Conservation (phyloP, 768 basidiomycete species). For the Podaxis sp. region DNA sequence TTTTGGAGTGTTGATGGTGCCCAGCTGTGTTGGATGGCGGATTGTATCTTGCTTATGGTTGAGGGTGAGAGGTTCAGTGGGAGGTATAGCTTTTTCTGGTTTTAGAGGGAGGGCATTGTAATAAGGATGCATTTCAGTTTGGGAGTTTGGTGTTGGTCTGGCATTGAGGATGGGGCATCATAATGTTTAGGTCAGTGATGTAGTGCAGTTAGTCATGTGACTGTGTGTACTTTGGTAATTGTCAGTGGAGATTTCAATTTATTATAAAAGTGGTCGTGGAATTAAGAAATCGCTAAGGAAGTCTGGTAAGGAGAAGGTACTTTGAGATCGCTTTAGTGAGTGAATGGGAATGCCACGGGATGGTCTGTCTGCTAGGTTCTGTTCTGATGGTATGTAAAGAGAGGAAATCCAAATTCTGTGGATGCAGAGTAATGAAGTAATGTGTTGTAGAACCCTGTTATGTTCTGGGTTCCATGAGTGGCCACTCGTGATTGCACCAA, state of each 20-base stretch:
- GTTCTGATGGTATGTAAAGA: conserved; percentile 10
- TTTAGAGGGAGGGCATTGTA: no score
- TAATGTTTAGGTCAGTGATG: neutral
- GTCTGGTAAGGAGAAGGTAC: neutral
- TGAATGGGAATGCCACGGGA: conserved; percentile 1
- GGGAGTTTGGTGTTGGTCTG: no score
- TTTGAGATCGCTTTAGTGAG: neutral
- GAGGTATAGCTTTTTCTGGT: no score
- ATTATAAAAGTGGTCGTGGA: neutral
- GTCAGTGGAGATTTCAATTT: neutral
- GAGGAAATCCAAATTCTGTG: conserved; percentile 13
- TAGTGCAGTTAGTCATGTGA: neutral
- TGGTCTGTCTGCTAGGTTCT: conserved; percentile 17
- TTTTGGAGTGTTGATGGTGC: neutral
- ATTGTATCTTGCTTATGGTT: neutral
- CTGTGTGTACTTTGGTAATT: neutral
- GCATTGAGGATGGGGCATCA: no score
- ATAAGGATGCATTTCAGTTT: no score
- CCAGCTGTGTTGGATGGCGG: neutral
- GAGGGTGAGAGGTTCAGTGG: neutral
- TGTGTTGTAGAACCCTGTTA: conserved; percentile 19
- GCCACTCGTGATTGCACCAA: conserved; percentile 27
- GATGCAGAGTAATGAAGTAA: conserved; percentile 2
- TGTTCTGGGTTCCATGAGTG: conserved; percentile 18
- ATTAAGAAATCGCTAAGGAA: neutral